A percentile compares a stretch with the other conserved stretches of the same genome.
Evolutionary conservation across 2,329 filamentous ascomycete species (phyloP).

Genomic region (Beauveria medogensis): DNA sequence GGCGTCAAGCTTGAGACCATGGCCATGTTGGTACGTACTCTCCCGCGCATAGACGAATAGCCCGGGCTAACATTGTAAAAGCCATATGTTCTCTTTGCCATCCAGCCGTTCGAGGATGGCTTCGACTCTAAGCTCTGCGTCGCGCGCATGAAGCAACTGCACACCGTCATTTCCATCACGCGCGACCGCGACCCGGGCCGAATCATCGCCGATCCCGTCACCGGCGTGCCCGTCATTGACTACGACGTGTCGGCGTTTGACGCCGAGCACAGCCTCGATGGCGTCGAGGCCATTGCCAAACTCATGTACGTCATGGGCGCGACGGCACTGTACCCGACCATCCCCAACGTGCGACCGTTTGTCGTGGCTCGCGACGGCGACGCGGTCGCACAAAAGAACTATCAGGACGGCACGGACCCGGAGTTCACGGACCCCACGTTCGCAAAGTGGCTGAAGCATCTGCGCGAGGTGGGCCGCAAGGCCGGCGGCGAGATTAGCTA

Average conservation of each 20-base stretch:
- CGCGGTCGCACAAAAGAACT: constrained; percentile 14
- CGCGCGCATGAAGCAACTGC: constrained; percentile 60
- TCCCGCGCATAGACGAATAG: no score
- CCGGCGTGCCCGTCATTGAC: constrained; percentile 56
- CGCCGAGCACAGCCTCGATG: constrained; percentile 61
- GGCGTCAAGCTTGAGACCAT: constrained; percentile 74
- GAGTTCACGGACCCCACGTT: constrained; percentile 54
- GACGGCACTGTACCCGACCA: constrained; percentile 62
- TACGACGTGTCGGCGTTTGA: constrained; percentile 69
- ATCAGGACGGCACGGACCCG: constrained; percentile 19
- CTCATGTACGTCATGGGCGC: constrained; percentile 74
- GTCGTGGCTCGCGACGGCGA: constrained; percentile 23
- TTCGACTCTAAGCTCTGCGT: constrained; percentile 65
- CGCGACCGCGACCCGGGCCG: constrained; percentile 70
- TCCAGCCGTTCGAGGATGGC: constrained; percentile 59
- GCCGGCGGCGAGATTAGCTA: constrained; percentile 46
- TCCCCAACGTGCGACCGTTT: constrained; percentile 59
- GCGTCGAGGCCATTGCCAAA: constrained; percentile 62
- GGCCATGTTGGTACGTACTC: constrained; percentile 52
- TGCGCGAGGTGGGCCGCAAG: constrained; percentile 39
- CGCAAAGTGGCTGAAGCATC: constrained; percentile 47
- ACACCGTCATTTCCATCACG: constrained; percentile 63
- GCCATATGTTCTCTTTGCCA: constrained; percentile 47
- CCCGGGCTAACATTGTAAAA: constrained; percentile 5
- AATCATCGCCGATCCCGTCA: constrained; percentile 63